A percentile compares a stretch with the other conserved stretches of the same genome.
These are phyloP conservation scores for Leccinum ochraceum DNA, from an alignment of 768 basidiomycete genomes.

Conservation along the genomic window DNA sequence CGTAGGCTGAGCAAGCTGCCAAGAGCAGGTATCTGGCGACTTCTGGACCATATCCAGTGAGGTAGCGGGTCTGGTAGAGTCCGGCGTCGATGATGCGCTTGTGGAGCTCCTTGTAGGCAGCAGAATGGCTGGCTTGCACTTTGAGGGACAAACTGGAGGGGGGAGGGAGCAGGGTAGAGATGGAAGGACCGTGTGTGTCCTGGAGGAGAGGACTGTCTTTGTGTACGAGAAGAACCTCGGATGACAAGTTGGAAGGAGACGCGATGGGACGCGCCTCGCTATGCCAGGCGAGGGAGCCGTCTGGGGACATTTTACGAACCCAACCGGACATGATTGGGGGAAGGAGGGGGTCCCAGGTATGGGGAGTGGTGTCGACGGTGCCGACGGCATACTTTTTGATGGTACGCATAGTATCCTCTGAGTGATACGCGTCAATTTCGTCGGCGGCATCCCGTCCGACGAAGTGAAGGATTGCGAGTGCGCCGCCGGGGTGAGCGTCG, in stretches of 20 bases:
- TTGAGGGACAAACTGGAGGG: constrained; percentile 56
- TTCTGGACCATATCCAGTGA: constrained; percentile 90
- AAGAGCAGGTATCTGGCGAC: constrained; percentile 75
- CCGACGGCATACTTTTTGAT: constrained; percentile 62
- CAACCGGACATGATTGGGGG: constrained; percentile 89
- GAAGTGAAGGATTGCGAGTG: constrained; percentile 89
- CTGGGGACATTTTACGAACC: constrained; percentile 56
- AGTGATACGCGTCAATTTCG: constrained; percentile 93
- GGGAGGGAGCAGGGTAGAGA: constrained; percentile 48
- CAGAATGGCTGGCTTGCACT: constrained; percentile 65
- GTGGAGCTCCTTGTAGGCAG: constrained; percentile 81
- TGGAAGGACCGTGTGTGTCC: constrained; percentile 41
- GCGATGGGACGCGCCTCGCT: constrained; percentile 56
- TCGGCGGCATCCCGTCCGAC: constrained; percentile 93
- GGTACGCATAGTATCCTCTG: constrained; percentile 37
- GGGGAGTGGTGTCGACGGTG: constrained; percentile 52
- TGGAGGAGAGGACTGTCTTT: constrained; percentile 33
- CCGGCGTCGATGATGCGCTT: constrained; percentile 72
- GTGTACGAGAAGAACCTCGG: constrained; percentile 66
- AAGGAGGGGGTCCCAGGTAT: constrained; percentile 71
- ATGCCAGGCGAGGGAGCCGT: constrained; percentile 53
- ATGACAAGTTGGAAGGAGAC: constrained; percentile 36
- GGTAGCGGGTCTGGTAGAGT: constrained; percentile 80
- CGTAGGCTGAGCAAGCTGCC: constrained; percentile 54
- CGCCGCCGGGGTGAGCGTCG: constrained; percentile 85